phyloP scores from a whole-genome alignment of 306 rosid genomes.

The Macrotyloma uniflorum region DNA sequence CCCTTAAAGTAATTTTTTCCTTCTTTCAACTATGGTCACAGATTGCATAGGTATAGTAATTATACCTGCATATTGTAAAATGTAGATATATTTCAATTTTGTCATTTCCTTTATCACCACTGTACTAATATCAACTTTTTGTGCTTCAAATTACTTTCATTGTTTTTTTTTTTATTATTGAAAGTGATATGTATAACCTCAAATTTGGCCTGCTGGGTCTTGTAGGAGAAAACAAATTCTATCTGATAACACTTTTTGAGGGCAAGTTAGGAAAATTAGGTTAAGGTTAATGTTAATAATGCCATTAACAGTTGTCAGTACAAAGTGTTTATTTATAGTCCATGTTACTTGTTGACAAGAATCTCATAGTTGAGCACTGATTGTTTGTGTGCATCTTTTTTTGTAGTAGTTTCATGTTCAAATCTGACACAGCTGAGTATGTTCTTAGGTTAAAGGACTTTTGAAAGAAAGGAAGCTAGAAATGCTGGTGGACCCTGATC shows the following conservation, averaged over 20 bases:
- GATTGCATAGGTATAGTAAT: background rate
- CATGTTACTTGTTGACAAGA: background rate
- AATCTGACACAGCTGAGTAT: conserved; percentile 30
- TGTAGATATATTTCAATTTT: background rate
- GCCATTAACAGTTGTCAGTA: background rate
- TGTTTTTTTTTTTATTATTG: background rate
- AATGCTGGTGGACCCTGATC: conserved; percentile 95
- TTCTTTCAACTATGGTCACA: background rate
- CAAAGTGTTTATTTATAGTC: background rate
- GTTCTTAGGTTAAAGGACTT: conserved; percentile 86
- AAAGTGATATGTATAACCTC: background rate
- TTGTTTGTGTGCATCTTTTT: background rate
- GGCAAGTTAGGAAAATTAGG: background rate
- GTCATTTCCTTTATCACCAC: background rate
- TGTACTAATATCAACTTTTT: background rate
- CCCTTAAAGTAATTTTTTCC: background rate
- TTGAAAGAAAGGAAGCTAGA: conserved; percentile 87
- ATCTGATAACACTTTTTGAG: background rate
- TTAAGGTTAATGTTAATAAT: background rate
- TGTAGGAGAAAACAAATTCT: background rate
- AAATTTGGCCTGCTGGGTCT: background rate
- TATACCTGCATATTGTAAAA: background rate
- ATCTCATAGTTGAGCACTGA: background rate
- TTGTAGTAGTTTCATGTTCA: background rate
- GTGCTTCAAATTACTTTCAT: background rate